Evolutionary conservation across 2,329 filamentous ascomycete species (phyloP).

Genomic region (Alternaria triticina): DNA sequence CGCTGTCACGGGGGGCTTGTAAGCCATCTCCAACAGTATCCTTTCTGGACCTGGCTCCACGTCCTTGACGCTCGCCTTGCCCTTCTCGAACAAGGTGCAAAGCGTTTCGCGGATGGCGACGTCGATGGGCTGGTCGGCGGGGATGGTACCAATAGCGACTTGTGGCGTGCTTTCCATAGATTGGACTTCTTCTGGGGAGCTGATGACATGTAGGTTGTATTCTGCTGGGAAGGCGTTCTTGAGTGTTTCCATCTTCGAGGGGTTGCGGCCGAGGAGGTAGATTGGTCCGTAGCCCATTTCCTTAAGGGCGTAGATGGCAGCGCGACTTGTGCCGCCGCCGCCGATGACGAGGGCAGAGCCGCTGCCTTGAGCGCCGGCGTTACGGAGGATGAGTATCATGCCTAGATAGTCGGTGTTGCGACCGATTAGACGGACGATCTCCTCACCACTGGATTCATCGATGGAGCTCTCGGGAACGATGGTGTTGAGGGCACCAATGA

Average conservation of each 20-base stretch:
- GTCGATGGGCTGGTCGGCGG: constrained; percentile 85
- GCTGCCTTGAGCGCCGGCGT: constrained; percentile 60
- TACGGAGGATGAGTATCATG: constrained; percentile 80
- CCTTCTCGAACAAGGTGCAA: constrained; percentile 56
- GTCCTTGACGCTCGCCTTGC: constrained; percentile 17
- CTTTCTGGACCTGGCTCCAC: constrained; percentile 41
- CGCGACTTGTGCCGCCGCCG: constrained; percentile 88
- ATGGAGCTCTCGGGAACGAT: constrained; percentile 67
- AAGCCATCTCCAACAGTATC: constrained; percentile 91
- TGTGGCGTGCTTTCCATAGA: constrained; percentile 59
- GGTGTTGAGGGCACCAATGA: constrained; percentile 94
- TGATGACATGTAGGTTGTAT: constrained; percentile 68
- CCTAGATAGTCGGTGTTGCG: constrained; percentile 97
- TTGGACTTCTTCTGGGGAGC: constrained; percentile 58
- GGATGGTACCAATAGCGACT: constrained; percentile 89
- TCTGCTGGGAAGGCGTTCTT: constrained; percentile 73
- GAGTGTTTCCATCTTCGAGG: constrained; percentile 70
- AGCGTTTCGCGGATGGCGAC: constrained; percentile 70
- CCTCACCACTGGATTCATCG: constrained; percentile 50
- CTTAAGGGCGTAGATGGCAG: constrained; percentile 87
- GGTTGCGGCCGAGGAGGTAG: constrained; percentile 82
- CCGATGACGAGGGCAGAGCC: constrained; percentile 80
- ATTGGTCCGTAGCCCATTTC: constrained; percentile 84
- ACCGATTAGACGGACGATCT: constrained; percentile 67
- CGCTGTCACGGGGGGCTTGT: constrained; percentile 83